Conservation (phyloP, 225 moss, liverwort and hornwort genomes). For the Rhytidiadelphus loreus region DNA sequence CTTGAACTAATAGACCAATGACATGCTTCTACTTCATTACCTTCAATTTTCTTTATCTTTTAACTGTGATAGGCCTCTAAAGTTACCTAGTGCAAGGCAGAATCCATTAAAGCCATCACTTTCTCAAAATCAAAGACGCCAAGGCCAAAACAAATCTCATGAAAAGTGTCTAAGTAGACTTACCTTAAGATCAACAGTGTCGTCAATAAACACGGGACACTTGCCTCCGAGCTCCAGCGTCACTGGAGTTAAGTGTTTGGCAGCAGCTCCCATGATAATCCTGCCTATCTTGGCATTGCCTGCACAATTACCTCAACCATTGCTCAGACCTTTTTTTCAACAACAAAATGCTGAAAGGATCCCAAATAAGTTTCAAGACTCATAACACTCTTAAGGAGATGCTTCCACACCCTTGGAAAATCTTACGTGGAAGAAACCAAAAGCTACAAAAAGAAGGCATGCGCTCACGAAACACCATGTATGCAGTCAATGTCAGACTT, state of each 20-base stretch:
- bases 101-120: neutral
- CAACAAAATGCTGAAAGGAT: neutral
- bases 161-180: neutral
- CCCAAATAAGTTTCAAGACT: neutral
- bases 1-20: neutral
- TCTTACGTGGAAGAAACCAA: neutral
- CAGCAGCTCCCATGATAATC: constrained; percentile 78
- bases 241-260: constrained; percentile 79
- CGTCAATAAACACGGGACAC: constrained; percentile 65
- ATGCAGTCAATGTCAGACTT: neutral
- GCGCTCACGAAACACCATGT: neutral
- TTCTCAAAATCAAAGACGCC: neutral
- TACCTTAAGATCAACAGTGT: constrained; percentile 61
- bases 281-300: constrained; percentile 56
- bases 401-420: neutral
- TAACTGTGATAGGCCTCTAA: neutral
- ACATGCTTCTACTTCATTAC: neutral
- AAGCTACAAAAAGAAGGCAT: neutral
- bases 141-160: neutral
- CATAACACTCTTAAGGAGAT: neutral
- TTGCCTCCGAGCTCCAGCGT: constrained; percentile 86
- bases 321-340: neutral
- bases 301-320: neutral
- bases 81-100: neutral
- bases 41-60: neutral